Conservation (phyloP, 2,329 filamentous ascomycete genomes). For the Plectosphaerella sp. region DNA sequence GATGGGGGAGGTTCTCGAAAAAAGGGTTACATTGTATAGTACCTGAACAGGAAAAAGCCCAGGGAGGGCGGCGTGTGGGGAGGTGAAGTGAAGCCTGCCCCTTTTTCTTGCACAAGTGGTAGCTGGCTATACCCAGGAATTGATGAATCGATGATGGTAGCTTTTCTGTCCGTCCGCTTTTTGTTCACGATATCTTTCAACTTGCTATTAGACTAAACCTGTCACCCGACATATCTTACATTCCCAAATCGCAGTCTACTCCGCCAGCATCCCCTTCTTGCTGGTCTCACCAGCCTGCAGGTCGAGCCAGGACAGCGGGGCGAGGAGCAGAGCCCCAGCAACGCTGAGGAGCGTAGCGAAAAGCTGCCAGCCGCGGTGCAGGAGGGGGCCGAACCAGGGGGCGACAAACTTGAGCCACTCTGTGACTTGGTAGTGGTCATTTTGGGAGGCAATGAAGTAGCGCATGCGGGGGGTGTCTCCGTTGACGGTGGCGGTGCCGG, state of each 20-base stretch:
- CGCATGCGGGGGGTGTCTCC: conserved; percentile 25
- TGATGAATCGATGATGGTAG: no score
- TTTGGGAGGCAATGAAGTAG: conserved; percentile 72
- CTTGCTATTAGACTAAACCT: no score
- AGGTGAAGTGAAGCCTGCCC: no score
- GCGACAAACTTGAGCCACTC: conserved; percentile 71
- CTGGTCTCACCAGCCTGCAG: conserved; percentile 1
- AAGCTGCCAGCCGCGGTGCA: conserved; percentile 58
- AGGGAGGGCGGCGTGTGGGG: neutral
- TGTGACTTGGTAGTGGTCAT: conserved; percentile 76
- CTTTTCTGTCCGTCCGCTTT: no score
- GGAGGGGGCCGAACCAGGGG: conserved; percentile 50
- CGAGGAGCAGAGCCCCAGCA: conserved; percentile 31
- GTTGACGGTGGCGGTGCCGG: conserved; percentile 2
- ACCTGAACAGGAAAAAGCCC: neutral
- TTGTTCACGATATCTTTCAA: no score
- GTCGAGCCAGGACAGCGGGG: conserved; percentile 7
- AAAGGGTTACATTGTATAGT: neutral
- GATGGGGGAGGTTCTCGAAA: neutral
- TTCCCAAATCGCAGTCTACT: neutral
- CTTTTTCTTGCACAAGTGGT: no score
- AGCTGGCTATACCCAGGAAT: no score
- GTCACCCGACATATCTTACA: neutral
- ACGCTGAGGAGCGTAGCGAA: conserved; percentile 62
- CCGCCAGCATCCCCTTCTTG: conserved; percentile 4